Evolutionary conservation across 2,329 filamentous ascomycete species (phyloP).

Genomic region (Hypoxylon rubiginosum): DNA sequence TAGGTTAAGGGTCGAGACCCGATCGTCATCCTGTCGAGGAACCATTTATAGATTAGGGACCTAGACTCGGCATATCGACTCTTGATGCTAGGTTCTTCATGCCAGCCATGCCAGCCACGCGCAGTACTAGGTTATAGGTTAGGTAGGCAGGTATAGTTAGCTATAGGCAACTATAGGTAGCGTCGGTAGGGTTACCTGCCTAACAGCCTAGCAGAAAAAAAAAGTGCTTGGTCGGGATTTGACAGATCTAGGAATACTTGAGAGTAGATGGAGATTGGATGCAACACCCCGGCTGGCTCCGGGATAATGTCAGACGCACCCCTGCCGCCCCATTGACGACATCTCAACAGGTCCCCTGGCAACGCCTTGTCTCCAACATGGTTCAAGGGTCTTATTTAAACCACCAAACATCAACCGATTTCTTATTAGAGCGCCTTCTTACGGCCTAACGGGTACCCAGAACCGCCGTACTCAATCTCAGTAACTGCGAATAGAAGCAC

Average conservation of each 20-base stretch:
- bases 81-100: not conserved
- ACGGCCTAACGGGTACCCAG: slow-evolving; percentile 36
- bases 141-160: no score
- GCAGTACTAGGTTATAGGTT: no score
- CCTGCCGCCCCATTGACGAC: slow-evolving; percentile 52
- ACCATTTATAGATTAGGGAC: not conserved
- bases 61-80: no score
- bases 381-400: slow-evolving; percentile 57
- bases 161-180: no score
- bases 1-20: not conserved
- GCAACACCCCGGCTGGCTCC: slow-evolving; percentile 42
- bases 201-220: slow-evolving; percentile 1
- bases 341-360: slow-evolving; percentile 49
- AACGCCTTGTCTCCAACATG: slow-evolving; percentile 53
- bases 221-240: slow-evolving; percentile 26
- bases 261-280: slow-evolving; percentile 34
- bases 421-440: slow-evolving; percentile 36
- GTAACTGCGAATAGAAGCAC: slow-evolving; percentile 22
- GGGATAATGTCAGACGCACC: slow-evolving; percentile 47
- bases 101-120: not conserved
- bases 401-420: slow-evolving; percentile 44
- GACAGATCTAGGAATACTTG: slow-evolving; percentile 37
- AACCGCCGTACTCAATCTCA: slow-evolving; percentile 28
- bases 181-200: not conserved
- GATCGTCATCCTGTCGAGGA: not conserved